Conservation (phyloP, 805 yeast species). For the Myxozyma vanderwaltii region DNA sequence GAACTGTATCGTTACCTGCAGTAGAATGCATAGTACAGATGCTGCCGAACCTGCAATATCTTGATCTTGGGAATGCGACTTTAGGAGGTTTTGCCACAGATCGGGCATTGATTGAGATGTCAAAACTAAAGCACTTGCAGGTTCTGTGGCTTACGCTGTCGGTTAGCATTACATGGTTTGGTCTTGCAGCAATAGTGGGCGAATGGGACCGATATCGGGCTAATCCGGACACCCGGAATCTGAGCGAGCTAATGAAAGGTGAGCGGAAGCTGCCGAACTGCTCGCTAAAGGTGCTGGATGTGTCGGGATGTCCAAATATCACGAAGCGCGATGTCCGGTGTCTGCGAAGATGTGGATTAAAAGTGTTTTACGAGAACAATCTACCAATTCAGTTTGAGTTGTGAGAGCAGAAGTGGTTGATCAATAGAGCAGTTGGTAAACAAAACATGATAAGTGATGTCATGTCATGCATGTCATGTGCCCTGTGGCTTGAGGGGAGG, state of each 20-base stretch:
- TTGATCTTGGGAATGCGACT: conserved; percentile 5
- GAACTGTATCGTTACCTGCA: not conserved
- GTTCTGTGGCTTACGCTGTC: conserved; percentile 11
- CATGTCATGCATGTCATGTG: not conserved
- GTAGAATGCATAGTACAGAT: not conserved
- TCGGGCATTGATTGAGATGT: conserved; percentile 5
- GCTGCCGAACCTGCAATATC: conserved; percentile 1
- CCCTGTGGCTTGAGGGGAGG: too few species aligned
- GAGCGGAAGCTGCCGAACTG: not conserved
- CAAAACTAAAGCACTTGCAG: conserved; percentile 1
- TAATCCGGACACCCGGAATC: not conserved
- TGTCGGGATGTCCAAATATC: conserved; percentile 2
- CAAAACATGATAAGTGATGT: not conserved
- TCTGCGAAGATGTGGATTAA: conserved; percentile 11
- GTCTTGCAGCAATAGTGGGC: conserved; percentile 13
- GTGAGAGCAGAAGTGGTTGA: not conserved
- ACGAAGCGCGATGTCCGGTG: conserved; percentile 1
- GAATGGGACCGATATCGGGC: conserved; percentile 8
- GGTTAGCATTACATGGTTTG: conserved; percentile 10
- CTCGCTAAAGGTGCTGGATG: conserved; percentile 3
- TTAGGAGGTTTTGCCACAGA: conserved; percentile 13
- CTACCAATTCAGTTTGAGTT: not conserved
- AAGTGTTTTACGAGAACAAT: conserved; percentile 6
- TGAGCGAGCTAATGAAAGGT: conserved; percentile 11
- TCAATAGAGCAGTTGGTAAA: not conserved